These are phyloP conservation scores for Nicotiana obtusifolia DNA, from an alignment of 257 asterid species.

Conservation along the genomic window DNA sequence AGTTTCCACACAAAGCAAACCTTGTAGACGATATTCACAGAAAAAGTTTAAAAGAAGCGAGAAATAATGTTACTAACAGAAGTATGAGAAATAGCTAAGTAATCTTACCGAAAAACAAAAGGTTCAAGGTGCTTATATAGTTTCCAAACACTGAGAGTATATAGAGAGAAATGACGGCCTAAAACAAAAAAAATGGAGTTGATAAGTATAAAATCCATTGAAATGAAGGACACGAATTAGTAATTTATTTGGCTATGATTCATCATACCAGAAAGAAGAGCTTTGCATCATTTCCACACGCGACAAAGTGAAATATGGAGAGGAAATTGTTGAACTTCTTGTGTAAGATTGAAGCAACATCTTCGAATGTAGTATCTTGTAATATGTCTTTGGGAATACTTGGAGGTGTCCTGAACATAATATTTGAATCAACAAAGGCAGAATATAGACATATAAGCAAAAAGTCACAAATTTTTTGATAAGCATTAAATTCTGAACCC, in stretches of 20 bases:
- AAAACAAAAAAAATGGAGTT: conserved; percentile 7
- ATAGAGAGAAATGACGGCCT: conserved; percentile 43
- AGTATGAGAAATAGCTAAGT: neutral
- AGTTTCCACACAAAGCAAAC: conserved; percentile 43
- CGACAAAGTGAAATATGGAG: conserved; percentile 25
- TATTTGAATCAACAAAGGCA: neutral
- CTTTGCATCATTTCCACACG: conserved; percentile 45
- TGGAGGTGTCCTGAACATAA: conserved; percentile 47
- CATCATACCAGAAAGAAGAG: conserved; percentile 38
- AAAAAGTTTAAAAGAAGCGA: neutral
- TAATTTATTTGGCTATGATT: neutral
- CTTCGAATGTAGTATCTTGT: conserved; percentile 29
- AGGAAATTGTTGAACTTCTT: conserved; percentile 27
- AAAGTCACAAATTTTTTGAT: too few species aligned
- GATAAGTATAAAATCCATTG: neutral
- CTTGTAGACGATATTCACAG: conserved; percentile 18
- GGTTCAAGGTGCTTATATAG: conserved; percentile 48
- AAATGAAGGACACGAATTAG: neutral
- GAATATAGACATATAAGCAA: too few species aligned
- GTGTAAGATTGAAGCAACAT: conserved; percentile 27
- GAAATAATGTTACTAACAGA: neutral
- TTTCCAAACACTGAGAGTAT: conserved; percentile 43
- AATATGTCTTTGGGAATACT: conserved; percentile 25
- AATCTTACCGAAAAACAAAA: conserved; percentile 47
- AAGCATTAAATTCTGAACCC: neutral